Evolutionary conservation across 2,329 filamentous ascomycete species (phyloP), one percentile per base, ranked within the genome.

Genomic region (Fusarium praegraminearum): DNA sequence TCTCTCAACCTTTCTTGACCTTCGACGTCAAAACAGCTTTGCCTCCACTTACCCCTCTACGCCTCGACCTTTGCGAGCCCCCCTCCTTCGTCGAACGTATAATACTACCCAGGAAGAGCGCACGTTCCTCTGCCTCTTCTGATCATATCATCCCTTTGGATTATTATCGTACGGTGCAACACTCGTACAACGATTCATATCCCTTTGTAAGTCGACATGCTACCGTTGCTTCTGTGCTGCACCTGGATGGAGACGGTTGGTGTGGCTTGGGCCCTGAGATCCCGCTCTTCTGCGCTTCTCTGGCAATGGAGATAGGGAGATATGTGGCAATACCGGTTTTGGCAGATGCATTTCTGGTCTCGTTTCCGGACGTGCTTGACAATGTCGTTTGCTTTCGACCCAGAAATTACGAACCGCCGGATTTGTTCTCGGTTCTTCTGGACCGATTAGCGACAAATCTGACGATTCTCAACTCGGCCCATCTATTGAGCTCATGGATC

Each of bases 101-200:
- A 68, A 63, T 65, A 65, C 58, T 52, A 65, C 62, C 57, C 57
- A 69, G 65, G 57, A 63, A 72, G 65, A 66, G 65, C 46, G 73
- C 73, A 75, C 73, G 73, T 75, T 75, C 73, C 72, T 62, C 69
- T 54, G 46, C 62, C 59, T 59, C 72, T 52, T 70, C 73, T 73
- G 66, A 75, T 69, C 68, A 75, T 69, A 62, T 67, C 64, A 58
- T 65, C 73, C 53, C 62, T 45, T 67, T 73, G 70, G 57, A 71
- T 69, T 66, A 75, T 65, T 57, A 75, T 75, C 73, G 73, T 75
- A 75, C 73, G 73, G 73, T 74, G 55, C 73, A 62, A 71, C 58
- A 55, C 63, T 75, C 71, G 73, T 75, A 75, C 73, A 71, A 68
- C 57, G 52, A 70, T 41, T 28, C 56, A 61, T 57, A 71, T 60